Evolutionary conservation across 2,329 filamentous ascomycete genomes (phyloP).

Genomic region (Endocalyx cinctus): DNA sequence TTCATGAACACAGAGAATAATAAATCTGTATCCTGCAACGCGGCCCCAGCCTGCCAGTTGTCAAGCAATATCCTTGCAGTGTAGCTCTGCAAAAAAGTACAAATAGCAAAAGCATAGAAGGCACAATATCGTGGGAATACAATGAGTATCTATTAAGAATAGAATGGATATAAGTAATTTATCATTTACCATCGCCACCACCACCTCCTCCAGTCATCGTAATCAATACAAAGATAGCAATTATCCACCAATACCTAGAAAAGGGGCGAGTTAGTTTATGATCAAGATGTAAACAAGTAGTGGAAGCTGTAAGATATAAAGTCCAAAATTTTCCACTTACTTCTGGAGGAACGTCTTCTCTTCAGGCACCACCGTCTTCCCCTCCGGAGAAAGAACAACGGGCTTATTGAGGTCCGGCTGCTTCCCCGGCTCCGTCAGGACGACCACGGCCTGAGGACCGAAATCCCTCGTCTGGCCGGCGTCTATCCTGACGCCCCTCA

Average conservation of each 20-base stretch:
- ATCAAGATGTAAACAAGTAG: too few relatives aligned
- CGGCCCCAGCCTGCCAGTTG: too few relatives aligned
- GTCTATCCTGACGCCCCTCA: constrained; percentile 56
- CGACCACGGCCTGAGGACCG: constrained; percentile 53
- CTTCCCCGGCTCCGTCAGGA: constrained; percentile 43
- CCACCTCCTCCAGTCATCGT: constrained; percentile 48
- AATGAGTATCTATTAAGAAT: too few relatives aligned
- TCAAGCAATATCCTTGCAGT: too few relatives aligned
- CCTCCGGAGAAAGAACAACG: constrained; percentile 56
- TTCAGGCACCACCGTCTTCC: constrained; percentile 51
- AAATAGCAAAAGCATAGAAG: too few relatives aligned
- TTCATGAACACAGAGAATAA: too few relatives aligned
- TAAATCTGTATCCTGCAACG: too few relatives aligned
- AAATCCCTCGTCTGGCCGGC: constrained; percentile 62
- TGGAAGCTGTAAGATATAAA: too few relatives aligned
- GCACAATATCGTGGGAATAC: too few relatives aligned
- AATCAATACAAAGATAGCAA: constrained; percentile 50
- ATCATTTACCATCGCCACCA: constrained; percentile 47
- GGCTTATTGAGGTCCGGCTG: constrained; percentile 60
- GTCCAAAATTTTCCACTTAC: constrained; percentile 44
- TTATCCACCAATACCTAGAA: constrained; percentile 62
- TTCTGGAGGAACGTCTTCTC: constrained; percentile 66
- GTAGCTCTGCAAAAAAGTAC: too few relatives aligned
- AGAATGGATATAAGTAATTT: constrained; percentile 10
- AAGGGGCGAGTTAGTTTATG: constrained; percentile 14